A percentile compares a stretch with the other conserved stretches of the same genome.
Conservation (phyloP, 306 rosid species). For the Astragalus membranaceus region DNA sequence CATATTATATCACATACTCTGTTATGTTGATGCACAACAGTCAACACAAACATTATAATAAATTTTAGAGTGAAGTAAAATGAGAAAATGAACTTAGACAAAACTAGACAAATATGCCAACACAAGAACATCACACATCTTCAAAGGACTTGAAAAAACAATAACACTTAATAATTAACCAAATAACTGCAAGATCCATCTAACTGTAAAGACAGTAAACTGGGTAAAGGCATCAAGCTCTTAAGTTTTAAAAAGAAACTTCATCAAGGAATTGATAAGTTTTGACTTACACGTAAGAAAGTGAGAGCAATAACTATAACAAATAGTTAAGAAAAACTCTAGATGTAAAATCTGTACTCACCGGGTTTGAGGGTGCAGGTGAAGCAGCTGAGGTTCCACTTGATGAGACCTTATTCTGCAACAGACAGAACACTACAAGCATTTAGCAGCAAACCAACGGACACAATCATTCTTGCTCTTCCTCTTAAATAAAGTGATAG, state of each 20-base stretch:
- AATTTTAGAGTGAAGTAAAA: neutral
- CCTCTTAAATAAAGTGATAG: neutral
- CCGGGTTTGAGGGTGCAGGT: constrained; percentile 19
- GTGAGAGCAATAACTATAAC: neutral
- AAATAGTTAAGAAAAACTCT: neutral
- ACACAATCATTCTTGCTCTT: constrained; percentile 1
- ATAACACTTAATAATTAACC: neutral
- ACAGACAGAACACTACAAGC: neutral
- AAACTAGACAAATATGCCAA: neutral
- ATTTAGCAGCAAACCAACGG: neutral
- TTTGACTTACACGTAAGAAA: neutral
- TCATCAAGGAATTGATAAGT: neutral
- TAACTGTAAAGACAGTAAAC: neutral
- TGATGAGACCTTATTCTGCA: constrained; percentile 27
- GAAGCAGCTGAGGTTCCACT: constrained; percentile 25
- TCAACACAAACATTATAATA: neutral
- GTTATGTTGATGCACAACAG: neutral
- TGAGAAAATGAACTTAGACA: neutral
- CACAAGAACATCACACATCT: neutral
- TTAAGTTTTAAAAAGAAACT: neutral
- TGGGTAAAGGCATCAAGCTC: neutral
- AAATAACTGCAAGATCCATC: constrained; percentile 3
- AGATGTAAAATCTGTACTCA: neutral
- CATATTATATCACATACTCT: neutral
- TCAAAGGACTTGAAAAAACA: neutral